Conservation (phyloP, 192 early-diverging fungal genomes). For the Dimargaris xerosporica region DNA sequence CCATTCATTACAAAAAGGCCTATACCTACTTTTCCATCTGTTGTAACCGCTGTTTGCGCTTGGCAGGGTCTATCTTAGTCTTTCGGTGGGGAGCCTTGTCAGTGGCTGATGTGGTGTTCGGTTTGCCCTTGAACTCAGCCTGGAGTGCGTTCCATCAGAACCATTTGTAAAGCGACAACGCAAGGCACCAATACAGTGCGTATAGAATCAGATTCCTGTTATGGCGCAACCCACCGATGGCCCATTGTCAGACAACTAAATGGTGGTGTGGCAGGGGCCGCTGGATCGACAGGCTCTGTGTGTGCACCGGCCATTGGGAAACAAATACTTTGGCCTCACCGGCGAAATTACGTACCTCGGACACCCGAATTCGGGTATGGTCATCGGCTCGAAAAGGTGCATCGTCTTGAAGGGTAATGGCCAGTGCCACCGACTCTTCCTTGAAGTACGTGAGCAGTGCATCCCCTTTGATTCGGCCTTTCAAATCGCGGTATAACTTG, state of each 20-base stretch:
- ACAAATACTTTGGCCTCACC: not conserved
- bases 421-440: constrained; percentile 74
- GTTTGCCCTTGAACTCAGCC: constrained; percentile 76
- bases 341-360: constrained; percentile 26
- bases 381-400: constrained; percentile 56
- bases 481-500: constrained; percentile 70
- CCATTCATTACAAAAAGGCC: not conserved
- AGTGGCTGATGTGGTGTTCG: constrained; percentile 22
- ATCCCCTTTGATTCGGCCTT: constrained; percentile 70
- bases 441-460: constrained; percentile 84
- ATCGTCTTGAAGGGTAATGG: constrained; percentile 77
- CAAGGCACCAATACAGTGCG: constrained; percentile 1
- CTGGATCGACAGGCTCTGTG: too few relatives aligned
- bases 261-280: too few relatives aligned
- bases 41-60: constrained; percentile 45
- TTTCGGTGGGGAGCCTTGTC: constrained; percentile 16
- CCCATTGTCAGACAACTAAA: too few relatives aligned
- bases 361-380: constrained; percentile 48
- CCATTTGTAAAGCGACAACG: not conserved
- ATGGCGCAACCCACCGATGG: too few relatives aligned
- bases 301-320: not conserved
- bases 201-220: not conserved
- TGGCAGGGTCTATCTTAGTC: constrained; percentile 35
- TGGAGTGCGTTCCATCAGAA: constrained; percentile 18
- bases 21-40: constrained; percentile 64